Percentiles rank a stretch among this genome's conserved stretches.
Evolutionary conservation across 2,329 filamentous ascomycete species (phyloP).

Genomic region (Pyricularia sp.): DNA sequence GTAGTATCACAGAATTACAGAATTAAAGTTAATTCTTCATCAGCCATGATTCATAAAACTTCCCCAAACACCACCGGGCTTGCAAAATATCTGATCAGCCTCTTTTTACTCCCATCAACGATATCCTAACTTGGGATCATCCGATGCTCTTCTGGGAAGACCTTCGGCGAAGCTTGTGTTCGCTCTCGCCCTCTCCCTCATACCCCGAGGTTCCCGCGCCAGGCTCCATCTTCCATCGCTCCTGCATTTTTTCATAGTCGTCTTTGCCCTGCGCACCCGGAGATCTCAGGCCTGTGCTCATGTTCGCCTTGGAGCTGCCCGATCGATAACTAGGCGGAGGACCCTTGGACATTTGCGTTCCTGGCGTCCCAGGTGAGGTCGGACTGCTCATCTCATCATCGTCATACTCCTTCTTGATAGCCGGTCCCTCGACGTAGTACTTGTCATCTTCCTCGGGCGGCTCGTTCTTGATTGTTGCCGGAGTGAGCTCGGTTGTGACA

Average conservation of each 20-base stretch:
- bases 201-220: background rate
- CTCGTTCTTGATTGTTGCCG: conserved; percentile 1
- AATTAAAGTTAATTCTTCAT: background rate
- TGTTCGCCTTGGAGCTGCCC: conserved; percentile 1
- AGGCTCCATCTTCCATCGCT: background rate
- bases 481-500: background rate
- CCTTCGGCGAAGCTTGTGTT: background rate
- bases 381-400: background rate
- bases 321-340: conserved; percentile 5
- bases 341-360: background rate
- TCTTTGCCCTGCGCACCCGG: background rate
- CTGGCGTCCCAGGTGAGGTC: background rate
- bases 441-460: background rate
- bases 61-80: background rate
- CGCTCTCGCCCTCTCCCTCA: background rate
- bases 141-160: background rate
- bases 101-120: background rate
- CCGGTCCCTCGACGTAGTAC: background rate
- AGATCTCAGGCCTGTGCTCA: background rate
- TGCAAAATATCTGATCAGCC: background rate
- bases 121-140: background rate
- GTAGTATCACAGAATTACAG: background rate
- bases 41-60: background rate
- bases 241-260: background rate
- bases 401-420: conserved; percentile 4